Evolutionary conservation across 495 filamentous ascomycete species (phyloP).

Genomic region (Xylaria sp.): DNA sequence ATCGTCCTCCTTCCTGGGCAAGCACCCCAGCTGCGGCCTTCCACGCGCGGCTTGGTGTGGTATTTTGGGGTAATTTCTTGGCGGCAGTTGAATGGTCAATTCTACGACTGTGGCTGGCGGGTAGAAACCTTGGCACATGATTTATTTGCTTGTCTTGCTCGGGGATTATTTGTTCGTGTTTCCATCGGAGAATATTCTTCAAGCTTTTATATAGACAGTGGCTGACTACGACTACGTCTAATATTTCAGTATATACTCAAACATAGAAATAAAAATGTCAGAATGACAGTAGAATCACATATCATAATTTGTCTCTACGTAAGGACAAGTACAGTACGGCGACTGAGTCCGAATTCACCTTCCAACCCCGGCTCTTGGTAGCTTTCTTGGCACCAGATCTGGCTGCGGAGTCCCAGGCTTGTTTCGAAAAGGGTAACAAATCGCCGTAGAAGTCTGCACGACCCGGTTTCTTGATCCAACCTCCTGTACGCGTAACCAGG

Average conservation of each 20-base stretch:
- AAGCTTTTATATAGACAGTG: background rate
- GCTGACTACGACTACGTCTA: background rate
- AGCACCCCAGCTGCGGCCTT: constrained; percentile 4
- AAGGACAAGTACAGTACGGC: background rate
- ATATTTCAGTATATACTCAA: no score
- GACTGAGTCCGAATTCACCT: background rate
- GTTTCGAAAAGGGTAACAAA: constrained; percentile 10
- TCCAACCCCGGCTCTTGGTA: constrained; percentile 11
- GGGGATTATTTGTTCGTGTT: background rate
- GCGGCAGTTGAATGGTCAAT: constrained; percentile 11
- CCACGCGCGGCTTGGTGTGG: constrained; percentile 9
- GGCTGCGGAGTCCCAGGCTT: background rate
- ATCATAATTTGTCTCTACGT: background rate
- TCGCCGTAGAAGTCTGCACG: background rate
- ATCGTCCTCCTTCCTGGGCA: constrained; percentile 6
- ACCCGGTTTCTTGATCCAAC: background rate
- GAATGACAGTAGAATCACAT: background rate
- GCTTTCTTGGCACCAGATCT: background rate
- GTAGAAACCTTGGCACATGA: background rate
- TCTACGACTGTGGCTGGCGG: background rate
- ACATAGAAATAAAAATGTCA: no score
- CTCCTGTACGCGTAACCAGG: background rate
- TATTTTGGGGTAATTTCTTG: constrained; percentile 22
- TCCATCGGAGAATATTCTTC: background rate
- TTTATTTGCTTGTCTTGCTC: background rate